Percentiles rank a stretch among this genome's conserved stretches.
These are phyloP conservation scores for Teunomyces pallodes DNA, from an alignment of 805 yeast species.

Conservation along the genomic window DNA sequence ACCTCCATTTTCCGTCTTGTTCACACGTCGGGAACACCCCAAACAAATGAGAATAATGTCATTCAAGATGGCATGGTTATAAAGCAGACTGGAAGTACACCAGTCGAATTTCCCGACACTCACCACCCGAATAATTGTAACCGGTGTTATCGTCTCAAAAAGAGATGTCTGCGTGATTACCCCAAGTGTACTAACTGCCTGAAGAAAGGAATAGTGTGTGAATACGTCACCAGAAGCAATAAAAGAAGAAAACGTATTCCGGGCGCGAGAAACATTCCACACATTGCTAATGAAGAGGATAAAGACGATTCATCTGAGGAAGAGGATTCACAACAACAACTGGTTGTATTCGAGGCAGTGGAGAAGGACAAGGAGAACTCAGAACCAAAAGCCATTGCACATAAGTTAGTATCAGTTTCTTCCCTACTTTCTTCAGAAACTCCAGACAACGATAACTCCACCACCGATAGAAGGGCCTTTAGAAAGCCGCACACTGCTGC, in stretches of 20 bases:
- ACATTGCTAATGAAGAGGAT: not conserved
- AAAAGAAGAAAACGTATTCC: conserved; percentile 20
- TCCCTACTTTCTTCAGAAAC: conserved; percentile 18
- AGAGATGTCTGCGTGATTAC: conserved; percentile 38
- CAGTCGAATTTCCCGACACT: conserved; percentile 11
- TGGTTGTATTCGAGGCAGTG: conserved; percentile 6
- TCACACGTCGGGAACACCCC: not conserved
- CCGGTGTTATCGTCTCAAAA: conserved; percentile 41
- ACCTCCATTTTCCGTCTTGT: not conserved
- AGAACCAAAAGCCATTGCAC: conserved; percentile 10
- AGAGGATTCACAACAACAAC: conserved; percentile 1
- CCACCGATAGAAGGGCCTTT: conserved; percentile 2
- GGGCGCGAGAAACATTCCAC: not conserved
- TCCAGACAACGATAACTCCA: conserved; percentile 1
- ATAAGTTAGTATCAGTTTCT: conserved; percentile 21
- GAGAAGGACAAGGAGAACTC: not conserved
- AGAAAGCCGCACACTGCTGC: conserved; percentile 8
- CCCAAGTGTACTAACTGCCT: conserved; percentile 38
- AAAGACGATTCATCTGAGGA: conserved; percentile 2
- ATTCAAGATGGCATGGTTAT: conserved; percentile 1
- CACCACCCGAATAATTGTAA: conserved; percentile 39
- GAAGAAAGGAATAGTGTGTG: conserved; percentile 35
- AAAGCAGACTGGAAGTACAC: conserved; percentile 1
- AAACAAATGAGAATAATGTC: not conserved
- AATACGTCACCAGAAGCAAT: conserved; percentile 32